phyloP scores from a whole-genome alignment of 805 yeast genomes.

The Sugiyamaella floridensis region DNA sequence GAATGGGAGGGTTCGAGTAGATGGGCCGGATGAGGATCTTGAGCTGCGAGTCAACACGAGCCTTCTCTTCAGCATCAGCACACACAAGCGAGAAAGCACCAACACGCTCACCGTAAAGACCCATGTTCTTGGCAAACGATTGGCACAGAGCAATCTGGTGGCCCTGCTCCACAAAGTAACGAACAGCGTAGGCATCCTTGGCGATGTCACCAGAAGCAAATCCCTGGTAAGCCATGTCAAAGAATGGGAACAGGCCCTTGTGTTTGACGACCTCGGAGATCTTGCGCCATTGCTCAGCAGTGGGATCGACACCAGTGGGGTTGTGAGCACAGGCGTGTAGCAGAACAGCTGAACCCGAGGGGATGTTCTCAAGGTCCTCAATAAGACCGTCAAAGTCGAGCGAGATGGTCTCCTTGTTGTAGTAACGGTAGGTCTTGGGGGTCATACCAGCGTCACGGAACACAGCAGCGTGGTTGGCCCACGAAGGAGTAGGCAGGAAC shows the following conservation, averaged over 20 bases:
- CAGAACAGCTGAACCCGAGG: constrained; percentile 57
- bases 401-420: constrained; percentile 52
- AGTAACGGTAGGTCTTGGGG: constrained; percentile 59
- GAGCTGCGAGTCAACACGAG: constrained; percentile 66
- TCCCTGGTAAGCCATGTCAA: constrained; percentile 95
- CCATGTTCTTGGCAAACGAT: constrained; percentile 92
- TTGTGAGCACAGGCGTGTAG: constrained; percentile 96
- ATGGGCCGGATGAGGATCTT: constrained; percentile 78
- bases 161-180: constrained; percentile 39
- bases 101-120: constrained; percentile 90
- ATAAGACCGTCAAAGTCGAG: constrained; percentile 62
- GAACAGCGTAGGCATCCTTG: constrained; percentile 57
- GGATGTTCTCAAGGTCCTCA: constrained; percentile 47
- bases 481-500: constrained; percentile 79
- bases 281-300: constrained; percentile 69
- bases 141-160: constrained; percentile 57
- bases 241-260: constrained; percentile 64
- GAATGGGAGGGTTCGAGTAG: constrained; percentile 90
- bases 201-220: constrained; percentile 80
- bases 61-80: constrained; percentile 40
- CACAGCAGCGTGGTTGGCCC: constrained; percentile 89
- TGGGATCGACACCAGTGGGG: constrained; percentile 94
- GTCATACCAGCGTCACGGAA: constrained; percentile 66
- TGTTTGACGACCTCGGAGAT: constrained; percentile 57
- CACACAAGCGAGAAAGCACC: constrained; percentile 67